These are phyloP conservation scores for Aspergillus sp. DNA, from an alignment of 2,329 filamentous ascomycete genomes.

Conservation along the genomic window DNA sequence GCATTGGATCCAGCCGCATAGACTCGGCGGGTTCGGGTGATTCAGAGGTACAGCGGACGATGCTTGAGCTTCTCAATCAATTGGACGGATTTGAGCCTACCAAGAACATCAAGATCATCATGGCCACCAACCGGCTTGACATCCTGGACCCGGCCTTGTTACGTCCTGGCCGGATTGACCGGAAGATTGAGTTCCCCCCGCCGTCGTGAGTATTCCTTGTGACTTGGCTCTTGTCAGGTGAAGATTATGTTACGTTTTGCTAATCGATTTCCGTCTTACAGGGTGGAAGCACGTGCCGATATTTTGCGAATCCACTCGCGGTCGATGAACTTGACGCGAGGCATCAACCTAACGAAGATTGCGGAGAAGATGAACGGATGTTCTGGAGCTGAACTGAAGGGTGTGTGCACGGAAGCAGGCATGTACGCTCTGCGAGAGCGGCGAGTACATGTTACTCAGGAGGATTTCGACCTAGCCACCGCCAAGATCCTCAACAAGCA, in stretches of 20 bases:
- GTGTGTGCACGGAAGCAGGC: slow-evolving; percentile 96
- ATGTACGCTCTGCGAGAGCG: slow-evolving; percentile 97
- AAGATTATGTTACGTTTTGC: slow-evolving; percentile 10
- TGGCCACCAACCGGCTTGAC: slow-evolving; percentile 97
- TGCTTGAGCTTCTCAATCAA: slow-evolving; percentile 97
- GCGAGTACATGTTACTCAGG: slow-evolving; percentile 96
- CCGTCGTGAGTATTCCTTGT: slow-evolving; percentile 61
- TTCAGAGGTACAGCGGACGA: slow-evolving; percentile 96
- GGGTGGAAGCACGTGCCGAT: slow-evolving; percentile 90
- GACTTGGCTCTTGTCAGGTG: background rate
- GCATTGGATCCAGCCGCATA: slow-evolving; percentile 94
- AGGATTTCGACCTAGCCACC: slow-evolving; percentile 97
- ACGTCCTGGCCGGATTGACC: slow-evolving; percentile 94
- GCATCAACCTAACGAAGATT: slow-evolving; percentile 97
- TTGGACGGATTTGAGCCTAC: slow-evolving; percentile 98
- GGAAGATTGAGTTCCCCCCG: slow-evolving; percentile 98
- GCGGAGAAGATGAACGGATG: slow-evolving; percentile 99
- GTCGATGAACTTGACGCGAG: slow-evolving; percentile 97
- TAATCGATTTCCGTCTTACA: slow-evolving; percentile 28
- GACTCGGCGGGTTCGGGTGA: slow-evolving; percentile 94
- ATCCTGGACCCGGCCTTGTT: slow-evolving; percentile 94
- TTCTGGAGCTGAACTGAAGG: slow-evolving; percentile 95
- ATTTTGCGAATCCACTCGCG: slow-evolving; percentile 96
- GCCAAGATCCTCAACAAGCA: slow-evolving; percentile 99
- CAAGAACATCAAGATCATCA: slow-evolving; percentile 99